A percentile compares a stretch with the other conserved stretches of the same genome.
These are phyloP conservation scores for Paracoccidioides lutzii DNA, from an alignment of 2,329 filamentous ascomycete genomes.

Conservation along the genomic window DNA sequence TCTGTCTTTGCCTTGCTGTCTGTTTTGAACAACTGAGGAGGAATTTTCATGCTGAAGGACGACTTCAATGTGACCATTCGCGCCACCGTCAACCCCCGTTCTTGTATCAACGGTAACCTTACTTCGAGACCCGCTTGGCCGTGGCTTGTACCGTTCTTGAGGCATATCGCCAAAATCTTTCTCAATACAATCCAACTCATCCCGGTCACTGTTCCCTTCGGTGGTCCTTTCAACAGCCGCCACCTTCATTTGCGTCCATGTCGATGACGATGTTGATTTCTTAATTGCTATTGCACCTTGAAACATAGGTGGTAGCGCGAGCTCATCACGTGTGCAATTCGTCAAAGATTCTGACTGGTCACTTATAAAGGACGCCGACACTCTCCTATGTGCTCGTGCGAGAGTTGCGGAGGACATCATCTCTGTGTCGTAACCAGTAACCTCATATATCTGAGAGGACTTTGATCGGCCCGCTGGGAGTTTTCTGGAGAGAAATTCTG, in stretches of 20 bases:
- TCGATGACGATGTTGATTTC: neutral
- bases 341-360: conserved; percentile 12
- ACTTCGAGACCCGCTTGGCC: conserved; percentile 23
- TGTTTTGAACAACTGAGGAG: neutral
- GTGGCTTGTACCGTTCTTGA: conserved; percentile 27
- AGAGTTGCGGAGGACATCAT: conserved; percentile 26
- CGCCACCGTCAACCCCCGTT: neutral
- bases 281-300: conserved; percentile 6
- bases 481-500: neutral
- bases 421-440: conserved; percentile 29
- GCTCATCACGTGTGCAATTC: conserved; percentile 17
- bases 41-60: neutral
- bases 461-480: conserved; percentile 15
- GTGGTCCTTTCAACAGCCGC: neutral
- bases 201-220: conserved; percentile 1
- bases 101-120: conserved; percentile 8
- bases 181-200: conserved; percentile 9
- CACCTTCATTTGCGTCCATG: neutral
- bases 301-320: conserved; percentile 16
- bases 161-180: conserved; percentile 21
- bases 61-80: neutral
- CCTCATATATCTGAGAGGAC: conserved; percentile 16
- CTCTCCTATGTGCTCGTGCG: conserved; percentile 10
- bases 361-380: conserved; percentile 2
- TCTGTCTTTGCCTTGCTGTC: neutral